Evolutionary conservation across 306 rosid species (phyloP), one percentile per base, ranked within the genome.

Genomic region (Cotoneaster glaucophyllus): DNA sequence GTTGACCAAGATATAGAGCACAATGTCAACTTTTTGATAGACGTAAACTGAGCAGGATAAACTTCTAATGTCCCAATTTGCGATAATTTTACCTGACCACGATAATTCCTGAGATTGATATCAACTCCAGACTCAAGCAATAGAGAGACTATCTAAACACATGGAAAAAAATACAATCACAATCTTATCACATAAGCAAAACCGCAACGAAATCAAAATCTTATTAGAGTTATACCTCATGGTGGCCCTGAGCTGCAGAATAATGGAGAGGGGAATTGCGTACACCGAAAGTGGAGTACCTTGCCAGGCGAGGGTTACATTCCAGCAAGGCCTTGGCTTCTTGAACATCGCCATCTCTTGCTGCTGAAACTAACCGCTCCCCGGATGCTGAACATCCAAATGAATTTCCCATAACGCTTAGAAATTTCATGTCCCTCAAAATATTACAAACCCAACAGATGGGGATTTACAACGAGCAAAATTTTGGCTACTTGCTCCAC

Each of bases 361-460:
- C 99, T 8, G 99, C 99, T 24, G 99, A 95, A 78, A 95, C 97
- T 68, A 95, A 79, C 17, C 97, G 86, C 87, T 95, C 99, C 67
- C 99, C 97, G 7, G 99, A 90, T 73, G 99, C 99, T 24, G 99
- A 95, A 85, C 99, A 95, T n/a, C 99, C 97, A 73, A 95, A 90
- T 25, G 99, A 95, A 84, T 92, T 90, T 67, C 96, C 99, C 73
- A 95, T 88, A 41, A 86, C 67, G 77, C 97, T 90, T 62, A 92
- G 83, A 80, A 95, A 85, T 63, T 79, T 86, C 99, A 95, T 82
- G 83, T 70, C 82, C 79, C 77, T 26, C 78, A 25, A 76, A 45
- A 83, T 69, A 74, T 77, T 54, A 24, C 28, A 34, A 58, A 44
- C 65, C 48, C 65, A 68, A 45, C 26, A 73, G 64, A 8, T 22